Percentiles rank a stretch among this genome's conserved stretches.
Conservation (phyloP, 1,284 basidiomycete species). For the Phellinidium pouzarii region DNA sequence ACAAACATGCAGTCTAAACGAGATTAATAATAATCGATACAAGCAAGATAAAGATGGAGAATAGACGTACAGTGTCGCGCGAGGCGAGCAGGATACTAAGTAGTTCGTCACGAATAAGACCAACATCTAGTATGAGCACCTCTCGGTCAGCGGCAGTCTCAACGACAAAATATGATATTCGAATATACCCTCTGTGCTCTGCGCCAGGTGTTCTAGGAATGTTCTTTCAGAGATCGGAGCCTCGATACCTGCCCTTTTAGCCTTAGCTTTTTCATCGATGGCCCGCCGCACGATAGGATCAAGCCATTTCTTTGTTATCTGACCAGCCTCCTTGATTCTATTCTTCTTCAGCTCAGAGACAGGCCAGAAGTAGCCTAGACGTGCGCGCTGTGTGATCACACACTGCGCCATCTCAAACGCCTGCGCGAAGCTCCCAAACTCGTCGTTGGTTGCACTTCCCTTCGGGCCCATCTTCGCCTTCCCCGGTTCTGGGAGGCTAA, state of each 20-base stretch:
- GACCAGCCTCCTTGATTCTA: slow-evolving; percentile 43
- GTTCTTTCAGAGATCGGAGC: slow-evolving; percentile 46
- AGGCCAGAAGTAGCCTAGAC: slow-evolving; percentile 61
- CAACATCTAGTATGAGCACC: slow-evolving; percentile 33
- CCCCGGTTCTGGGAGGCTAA: slow-evolving; percentile 43
- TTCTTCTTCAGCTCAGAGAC: slow-evolving; percentile 58
- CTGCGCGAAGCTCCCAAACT: slow-evolving; percentile 54
- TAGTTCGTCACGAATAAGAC: slow-evolving; percentile 60
- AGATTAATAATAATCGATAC: background rate
- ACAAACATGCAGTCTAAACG: slow-evolving; percentile 48
- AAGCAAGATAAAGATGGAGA: background rate
- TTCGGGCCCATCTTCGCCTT: slow-evolving; percentile 43
- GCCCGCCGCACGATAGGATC: slow-evolving; percentile 54
- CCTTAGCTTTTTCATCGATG: slow-evolving; percentile 39
- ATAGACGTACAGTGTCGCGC: slow-evolving; percentile 55
- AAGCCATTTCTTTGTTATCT: slow-evolving; percentile 50
- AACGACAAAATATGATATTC: slow-evolving; percentile 4
- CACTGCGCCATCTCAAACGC: slow-evolving; percentile 60
- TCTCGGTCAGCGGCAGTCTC: background rate
- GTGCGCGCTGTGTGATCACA: slow-evolving; percentile 44
- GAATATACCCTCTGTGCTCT: slow-evolving; percentile 52
- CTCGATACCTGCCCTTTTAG: slow-evolving; percentile 33
- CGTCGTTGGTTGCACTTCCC: slow-evolving; percentile 52
- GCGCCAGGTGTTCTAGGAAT: slow-evolving; percentile 60
- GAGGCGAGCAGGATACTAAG: slow-evolving; percentile 69